Percentiles rank a stretch among this genome's conserved stretches.
These are phyloP conservation scores for Wickerhamomyces kurtzmanii DNA, from an alignment of 805 yeast genomes.

Conservation along the genomic window DNA sequence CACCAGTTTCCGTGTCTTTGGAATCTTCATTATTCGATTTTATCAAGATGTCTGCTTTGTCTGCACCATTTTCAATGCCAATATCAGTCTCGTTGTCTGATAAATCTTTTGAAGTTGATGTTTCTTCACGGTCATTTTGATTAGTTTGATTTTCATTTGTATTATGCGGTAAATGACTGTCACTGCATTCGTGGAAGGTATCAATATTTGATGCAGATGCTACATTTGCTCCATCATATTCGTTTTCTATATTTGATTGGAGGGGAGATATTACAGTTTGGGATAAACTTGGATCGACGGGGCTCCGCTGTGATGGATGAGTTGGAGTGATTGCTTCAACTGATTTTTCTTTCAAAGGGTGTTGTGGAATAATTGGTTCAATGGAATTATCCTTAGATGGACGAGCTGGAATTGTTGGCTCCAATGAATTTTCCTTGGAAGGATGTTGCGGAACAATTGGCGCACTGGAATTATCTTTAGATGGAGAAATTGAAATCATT, in stretches of 20 bases:
- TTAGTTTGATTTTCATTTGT: no score
- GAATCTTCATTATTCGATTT: background rate
- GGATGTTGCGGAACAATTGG: conserved; percentile 4
- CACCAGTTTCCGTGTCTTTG: conserved; percentile 4
- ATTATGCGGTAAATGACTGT: no score
- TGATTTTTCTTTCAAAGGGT: background rate
- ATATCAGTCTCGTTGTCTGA: background rate
- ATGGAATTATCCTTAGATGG: conserved; percentile 1
- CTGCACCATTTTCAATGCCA: background rate
- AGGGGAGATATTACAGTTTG: no score
- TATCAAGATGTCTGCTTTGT: background rate
- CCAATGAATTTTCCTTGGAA: conserved; percentile 2
- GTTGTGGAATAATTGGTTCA: conserved; percentile 3
- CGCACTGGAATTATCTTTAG: no score
- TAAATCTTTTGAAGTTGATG: no score
- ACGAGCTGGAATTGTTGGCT: conserved; percentile 4
- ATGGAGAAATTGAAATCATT: conserved; percentile 1
- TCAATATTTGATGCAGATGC: no score
- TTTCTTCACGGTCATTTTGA: no score
- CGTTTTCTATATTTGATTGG: no score
- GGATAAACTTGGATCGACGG: no score
- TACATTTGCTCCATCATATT: no score
- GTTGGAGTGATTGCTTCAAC: background rate
- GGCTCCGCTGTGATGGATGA: no score
- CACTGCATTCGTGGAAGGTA: no score